Percentiles rank a stretch among this genome's conserved stretches.
Evolutionary conservation across 2,329 filamentous ascomycete genomes (phyloP).

Genomic region (Monosporascus sp.): DNA sequence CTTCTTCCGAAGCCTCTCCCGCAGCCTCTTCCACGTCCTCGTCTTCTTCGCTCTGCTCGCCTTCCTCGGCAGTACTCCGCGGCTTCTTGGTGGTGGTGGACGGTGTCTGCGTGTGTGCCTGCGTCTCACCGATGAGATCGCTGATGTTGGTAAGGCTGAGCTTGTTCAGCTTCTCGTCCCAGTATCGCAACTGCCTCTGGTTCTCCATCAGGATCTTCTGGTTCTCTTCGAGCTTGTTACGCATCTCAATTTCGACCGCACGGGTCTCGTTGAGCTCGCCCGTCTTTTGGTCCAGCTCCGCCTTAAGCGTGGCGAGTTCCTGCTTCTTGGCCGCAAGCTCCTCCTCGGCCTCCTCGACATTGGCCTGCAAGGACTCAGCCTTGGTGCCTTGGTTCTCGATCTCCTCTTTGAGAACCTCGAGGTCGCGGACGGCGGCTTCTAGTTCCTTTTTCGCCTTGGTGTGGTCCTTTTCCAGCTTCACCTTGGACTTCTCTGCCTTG

Average conservation of each 20-base stretch:
- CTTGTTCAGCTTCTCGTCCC: constrained; percentile 85
- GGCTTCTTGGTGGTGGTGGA: constrained; percentile 16
- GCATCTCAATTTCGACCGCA: constrained; percentile 93
- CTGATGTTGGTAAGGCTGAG: constrained; percentile 76
- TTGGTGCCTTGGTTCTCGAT: constrained; percentile 71
- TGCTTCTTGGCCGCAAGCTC: constrained; percentile 73
- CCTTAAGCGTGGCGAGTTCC: constrained; percentile 73
- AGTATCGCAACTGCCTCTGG: constrained; percentile 76
- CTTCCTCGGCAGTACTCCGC: constrained; percentile 18
- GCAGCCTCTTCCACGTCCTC: constrained; percentile 10
- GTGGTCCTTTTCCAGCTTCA: constrained; percentile 80
- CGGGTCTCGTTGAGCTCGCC: constrained; percentile 83
- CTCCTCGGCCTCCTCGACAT: constrained; percentile 78
- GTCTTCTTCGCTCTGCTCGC: constrained; percentile 24
- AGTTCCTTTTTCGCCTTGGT: constrained; percentile 76
- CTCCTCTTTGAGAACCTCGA: constrained; percentile 73
- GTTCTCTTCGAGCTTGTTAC: constrained; percentile 94
- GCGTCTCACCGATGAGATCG: constrained; percentile 48
- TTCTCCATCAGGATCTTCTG: constrained; percentile 85
- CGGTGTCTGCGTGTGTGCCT: constrained; percentile 20
- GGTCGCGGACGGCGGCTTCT: constrained; percentile 63
- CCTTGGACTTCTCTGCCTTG: constrained; percentile 89
- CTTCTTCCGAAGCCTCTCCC: constrained; percentile 13
- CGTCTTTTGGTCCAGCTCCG: constrained; percentile 80
- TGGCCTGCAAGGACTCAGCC: constrained; percentile 65